Base-by-base conservation (phyloP, 371 early-diverging fungal genomes). In the Blakeslea trispora region DNA sequence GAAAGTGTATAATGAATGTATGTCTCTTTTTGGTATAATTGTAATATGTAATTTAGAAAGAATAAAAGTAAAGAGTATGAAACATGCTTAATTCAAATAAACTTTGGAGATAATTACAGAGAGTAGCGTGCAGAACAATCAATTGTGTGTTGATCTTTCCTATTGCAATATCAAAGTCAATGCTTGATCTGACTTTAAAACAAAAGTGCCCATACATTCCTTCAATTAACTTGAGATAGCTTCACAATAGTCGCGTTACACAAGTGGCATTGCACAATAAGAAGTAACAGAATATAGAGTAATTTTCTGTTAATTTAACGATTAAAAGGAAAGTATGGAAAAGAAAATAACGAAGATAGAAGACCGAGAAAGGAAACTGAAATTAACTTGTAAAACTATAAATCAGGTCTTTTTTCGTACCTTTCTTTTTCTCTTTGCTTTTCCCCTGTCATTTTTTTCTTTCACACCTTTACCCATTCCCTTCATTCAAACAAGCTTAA, bases 301-400 rank as follows among this genome's bases (percentile, higher is more conserved):
- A 37, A 32, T 43, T 8, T 43, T 43, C n/a, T 43, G 19, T 43
- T 17, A 19, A 37, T 40, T 57, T 50, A 57, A 57, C 50, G 24
- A 34, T 39, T 8, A 23, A 11, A 14, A 22, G 44, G 32, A 45
- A 59, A 47, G 45, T n/a, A 19, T 24, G 15, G 24, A 46, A 46
- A 52, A n/a, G n/a, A 41, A 53, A 41, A 41, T 15, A 37, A 40
- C 6, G 17, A 46, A 34, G 48, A 57, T 57, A 34, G 59, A 59
- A 51, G 22, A 19, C 28, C 14, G 21, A 42, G 59, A 59, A 59
- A 46, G 22, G 42, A 32, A 23, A 18, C 39, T 45, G 31, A 23
- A 31, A 58, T 31, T 58, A 56, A n/a, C 48, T 44, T 35, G 2
- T 24, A 14, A 10, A 2, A 37, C 37, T 37, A 37, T 37, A 37